Evolutionary conservation across 768 basidiomycete species (phyloP).

Genomic region (Phanerochaete carnosa): DNA sequence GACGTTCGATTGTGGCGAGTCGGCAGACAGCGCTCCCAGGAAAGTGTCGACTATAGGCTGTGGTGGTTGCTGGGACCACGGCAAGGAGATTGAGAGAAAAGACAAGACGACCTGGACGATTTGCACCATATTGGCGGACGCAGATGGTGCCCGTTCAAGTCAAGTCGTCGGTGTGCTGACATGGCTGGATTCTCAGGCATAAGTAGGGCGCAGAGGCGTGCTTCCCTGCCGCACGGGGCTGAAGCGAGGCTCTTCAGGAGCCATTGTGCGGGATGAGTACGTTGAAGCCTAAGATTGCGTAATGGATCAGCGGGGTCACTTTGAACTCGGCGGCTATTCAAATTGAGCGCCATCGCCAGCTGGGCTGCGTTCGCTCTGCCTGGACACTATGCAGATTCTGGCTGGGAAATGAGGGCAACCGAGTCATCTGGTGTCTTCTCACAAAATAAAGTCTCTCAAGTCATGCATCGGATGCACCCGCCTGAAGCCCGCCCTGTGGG

Average conservation of each 20-base stretch:
- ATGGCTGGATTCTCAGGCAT: background rate
- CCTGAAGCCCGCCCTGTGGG: too few species aligned
- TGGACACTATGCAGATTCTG: too few species aligned
- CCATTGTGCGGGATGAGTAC: background rate
- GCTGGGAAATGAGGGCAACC: too few species aligned
- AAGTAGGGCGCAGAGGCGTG: background rate
- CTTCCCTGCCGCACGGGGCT: background rate
- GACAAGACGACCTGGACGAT: slow-evolving; percentile 11
- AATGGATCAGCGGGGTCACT: background rate
- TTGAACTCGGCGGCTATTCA: background rate
- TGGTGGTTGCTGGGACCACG: background rate
- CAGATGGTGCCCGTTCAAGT: background rate
- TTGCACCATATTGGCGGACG: slow-evolving; percentile 8
- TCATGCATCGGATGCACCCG: too few species aligned
- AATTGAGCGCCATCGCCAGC: too few species aligned
- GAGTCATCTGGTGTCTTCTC: too few species aligned
- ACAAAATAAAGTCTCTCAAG: too few species aligned
- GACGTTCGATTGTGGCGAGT: background rate
- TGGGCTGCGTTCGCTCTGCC: too few species aligned
- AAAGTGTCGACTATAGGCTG: background rate
- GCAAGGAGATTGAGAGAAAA: slow-evolving; percentile 10
- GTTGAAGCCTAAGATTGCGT: background rate
- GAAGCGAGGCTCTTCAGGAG: background rate
- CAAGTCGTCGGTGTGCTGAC: background rate
- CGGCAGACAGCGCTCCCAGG: background rate